Evolutionary conservation across 225 moss, liverwort and hornwort genomes (phyloP).

Genomic region (Marchantia polymorpha): DNA sequence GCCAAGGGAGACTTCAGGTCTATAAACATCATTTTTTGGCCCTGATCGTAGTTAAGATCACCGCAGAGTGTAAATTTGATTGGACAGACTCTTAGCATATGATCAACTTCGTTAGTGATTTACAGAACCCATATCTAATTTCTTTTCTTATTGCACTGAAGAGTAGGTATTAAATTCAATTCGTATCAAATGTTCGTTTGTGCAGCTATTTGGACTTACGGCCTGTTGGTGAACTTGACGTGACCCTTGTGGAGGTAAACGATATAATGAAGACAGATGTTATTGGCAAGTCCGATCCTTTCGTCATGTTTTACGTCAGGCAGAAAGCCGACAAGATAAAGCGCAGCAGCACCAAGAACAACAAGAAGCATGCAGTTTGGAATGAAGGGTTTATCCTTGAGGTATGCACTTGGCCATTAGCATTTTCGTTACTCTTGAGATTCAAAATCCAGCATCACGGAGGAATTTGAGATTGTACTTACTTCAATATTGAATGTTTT

Average conservation of each 20-base stretch:
- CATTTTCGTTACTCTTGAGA: too few species aligned
- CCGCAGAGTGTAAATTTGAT: too few species aligned
- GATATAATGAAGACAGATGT: slow-evolving; percentile 80
- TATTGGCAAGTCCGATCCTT: slow-evolving; percentile 84
- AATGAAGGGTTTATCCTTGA: slow-evolving; percentile 67
- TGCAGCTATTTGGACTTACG: slow-evolving; percentile 72
- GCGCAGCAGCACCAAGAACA: slow-evolving; percentile 51
- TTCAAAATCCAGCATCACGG: too few species aligned
- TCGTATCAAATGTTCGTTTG: background rate
- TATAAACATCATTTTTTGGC: slow-evolving; percentile 8
- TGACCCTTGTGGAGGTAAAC: slow-evolving; percentile 61
- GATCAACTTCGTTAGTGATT: too few species aligned
- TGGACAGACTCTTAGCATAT: too few species aligned
- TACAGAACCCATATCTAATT: too few species aligned
- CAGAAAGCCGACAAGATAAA: slow-evolving; percentile 71
- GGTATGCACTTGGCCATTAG: slow-evolving; percentile 35
- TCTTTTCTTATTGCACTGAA: background rate
- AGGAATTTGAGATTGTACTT: too few species aligned
- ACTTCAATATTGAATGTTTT: too few species aligned
- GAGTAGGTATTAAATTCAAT: background rate
- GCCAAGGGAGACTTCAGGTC: slow-evolving; percentile 79
- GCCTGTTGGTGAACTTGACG: slow-evolving; percentile 59
- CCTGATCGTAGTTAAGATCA: too few species aligned
- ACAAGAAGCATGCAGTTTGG: slow-evolving; percentile 69
- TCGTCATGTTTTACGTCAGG: slow-evolving; percentile 71